Conservation (phyloP, 345 rosid species). For the Dimocarpus longan region DNA sequence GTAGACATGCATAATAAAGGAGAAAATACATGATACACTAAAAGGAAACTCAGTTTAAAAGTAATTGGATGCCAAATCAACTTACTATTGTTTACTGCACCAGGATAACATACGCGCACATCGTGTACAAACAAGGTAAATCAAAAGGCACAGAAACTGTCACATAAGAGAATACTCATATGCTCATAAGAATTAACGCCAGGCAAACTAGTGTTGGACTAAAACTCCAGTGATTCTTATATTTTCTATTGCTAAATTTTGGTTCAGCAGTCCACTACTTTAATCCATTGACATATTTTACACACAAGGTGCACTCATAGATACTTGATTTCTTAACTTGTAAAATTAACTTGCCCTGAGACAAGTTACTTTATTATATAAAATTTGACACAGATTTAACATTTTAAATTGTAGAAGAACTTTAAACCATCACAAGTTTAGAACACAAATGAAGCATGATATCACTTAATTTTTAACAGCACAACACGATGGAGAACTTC, state of each 20-base stretch:
- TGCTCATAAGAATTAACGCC: not conserved
- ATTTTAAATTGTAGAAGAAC: too few species aligned
- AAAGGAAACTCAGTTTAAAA: not conserved
- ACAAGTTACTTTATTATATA: not conserved
- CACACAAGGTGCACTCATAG: not conserved
- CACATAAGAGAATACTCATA: not conserved
- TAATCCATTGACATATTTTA: not conserved
- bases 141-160: not conserved
- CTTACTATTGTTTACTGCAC: not conserved
- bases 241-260: not conserved
- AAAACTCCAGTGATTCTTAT: not conserved
- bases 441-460: not conserved
- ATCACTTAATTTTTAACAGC: not conserved
- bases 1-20: not conserved
- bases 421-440: too few species aligned
- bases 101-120: not conserved
- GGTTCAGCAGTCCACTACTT: not conserved
- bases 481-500: not conserved
- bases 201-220: not conserved
- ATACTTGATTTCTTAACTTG: not conserved
- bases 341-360: not conserved
- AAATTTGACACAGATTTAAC: not conserved
- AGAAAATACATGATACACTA: not conserved
- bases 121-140: not conserved
- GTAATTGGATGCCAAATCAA: not conserved